phyloP scores from a whole-genome alignment of 495 filamentous ascomycete genomes.

The Tuber calosporum region DNA sequence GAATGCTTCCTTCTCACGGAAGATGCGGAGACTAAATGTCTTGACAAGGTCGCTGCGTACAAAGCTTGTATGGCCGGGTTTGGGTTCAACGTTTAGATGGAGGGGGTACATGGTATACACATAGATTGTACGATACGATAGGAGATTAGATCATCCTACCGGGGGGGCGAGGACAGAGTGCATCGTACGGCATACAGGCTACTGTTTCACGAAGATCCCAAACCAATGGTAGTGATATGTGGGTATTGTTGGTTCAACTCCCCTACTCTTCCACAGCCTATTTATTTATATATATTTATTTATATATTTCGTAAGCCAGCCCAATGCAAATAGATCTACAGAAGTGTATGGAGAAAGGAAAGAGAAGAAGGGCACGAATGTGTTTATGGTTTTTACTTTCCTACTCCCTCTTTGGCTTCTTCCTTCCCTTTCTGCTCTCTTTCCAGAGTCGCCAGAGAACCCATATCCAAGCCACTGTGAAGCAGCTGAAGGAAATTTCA shows the following conservation, averaged over 20 bases:
- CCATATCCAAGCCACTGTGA: slow-evolving; percentile 83
- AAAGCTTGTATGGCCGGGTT: slow-evolving; percentile 87
- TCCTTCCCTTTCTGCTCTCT: slow-evolving; percentile 47
- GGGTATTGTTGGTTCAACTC: not conserved
- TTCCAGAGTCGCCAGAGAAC: slow-evolving; percentile 64
- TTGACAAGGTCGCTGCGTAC: slow-evolving; percentile 73
- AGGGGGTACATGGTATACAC: not conserved
- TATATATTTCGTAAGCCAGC: not conserved
- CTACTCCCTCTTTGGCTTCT: slow-evolving; percentile 36
- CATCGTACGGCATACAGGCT: not conserved
- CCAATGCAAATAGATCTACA: not conserved
- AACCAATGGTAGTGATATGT: not conserved
- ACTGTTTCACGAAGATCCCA: not conserved
- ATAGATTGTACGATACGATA: not conserved
- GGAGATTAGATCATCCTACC: not conserved
- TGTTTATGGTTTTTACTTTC: not conserved
- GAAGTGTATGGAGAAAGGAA: not conserved
- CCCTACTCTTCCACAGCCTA: not conserved
- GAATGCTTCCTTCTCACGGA: slow-evolving; percentile 98
- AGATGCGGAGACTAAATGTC: slow-evolving; percentile 65
- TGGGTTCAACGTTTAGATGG: slow-evolving; percentile 60
- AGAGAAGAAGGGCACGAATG: not conserved
- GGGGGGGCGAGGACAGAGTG: not conserved
- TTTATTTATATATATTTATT: not conserved
- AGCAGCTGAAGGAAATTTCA: slow-evolving; percentile 73